phyloP scores from a whole-genome alignment of 192 early-diverging fungal genomes.

The Coemansia sp. region DNA sequence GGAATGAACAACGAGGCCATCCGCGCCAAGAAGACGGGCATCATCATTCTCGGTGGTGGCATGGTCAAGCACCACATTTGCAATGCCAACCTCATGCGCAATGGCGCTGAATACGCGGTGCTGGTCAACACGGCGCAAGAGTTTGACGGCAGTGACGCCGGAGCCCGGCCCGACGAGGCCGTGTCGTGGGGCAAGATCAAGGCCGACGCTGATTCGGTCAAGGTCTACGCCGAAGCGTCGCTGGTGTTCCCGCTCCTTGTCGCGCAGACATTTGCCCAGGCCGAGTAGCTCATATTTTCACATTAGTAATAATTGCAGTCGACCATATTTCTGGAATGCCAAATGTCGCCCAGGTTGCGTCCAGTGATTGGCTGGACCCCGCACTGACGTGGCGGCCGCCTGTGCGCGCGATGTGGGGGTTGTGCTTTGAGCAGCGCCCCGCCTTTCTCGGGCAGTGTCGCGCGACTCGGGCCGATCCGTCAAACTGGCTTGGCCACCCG shows the following conservation, averaged over 20 bases:
- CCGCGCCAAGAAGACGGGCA: conserved; percentile 92
- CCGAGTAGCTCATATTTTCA: neutral
- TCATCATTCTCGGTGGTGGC: conserved; percentile 96
- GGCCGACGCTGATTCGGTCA: conserved; percentile 75
- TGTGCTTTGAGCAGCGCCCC: no score
- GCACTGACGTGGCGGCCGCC: conserved; percentile 20
- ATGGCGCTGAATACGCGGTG: conserved; percentile 94
- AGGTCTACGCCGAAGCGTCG: conserved; percentile 91
- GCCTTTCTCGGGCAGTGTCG: neutral
- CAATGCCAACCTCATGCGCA: conserved; percentile 98
- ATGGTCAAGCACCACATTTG: conserved; percentile 98
- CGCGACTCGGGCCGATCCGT: neutral
- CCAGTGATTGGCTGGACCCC: conserved; percentile 15
- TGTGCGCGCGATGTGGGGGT: no score
- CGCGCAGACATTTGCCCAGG: conserved; percentile 87
- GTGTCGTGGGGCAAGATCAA: conserved; percentile 98
- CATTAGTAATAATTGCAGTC: neutral
- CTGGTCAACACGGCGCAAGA: conserved; percentile 98
- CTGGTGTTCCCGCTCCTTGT: conserved; percentile 92
- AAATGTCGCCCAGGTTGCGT: neutral
- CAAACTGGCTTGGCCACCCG: no score
- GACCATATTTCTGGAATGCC: neutral
- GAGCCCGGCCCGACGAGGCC: conserved; percentile 96
- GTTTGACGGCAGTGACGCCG: conserved; percentile 97
- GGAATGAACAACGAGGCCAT: conserved; percentile 91